These are phyloP conservation scores for Colletotrichum endophyticum DNA, from an alignment of 2,329 filamentous ascomycete genomes.

Conservation along the genomic window DNA sequence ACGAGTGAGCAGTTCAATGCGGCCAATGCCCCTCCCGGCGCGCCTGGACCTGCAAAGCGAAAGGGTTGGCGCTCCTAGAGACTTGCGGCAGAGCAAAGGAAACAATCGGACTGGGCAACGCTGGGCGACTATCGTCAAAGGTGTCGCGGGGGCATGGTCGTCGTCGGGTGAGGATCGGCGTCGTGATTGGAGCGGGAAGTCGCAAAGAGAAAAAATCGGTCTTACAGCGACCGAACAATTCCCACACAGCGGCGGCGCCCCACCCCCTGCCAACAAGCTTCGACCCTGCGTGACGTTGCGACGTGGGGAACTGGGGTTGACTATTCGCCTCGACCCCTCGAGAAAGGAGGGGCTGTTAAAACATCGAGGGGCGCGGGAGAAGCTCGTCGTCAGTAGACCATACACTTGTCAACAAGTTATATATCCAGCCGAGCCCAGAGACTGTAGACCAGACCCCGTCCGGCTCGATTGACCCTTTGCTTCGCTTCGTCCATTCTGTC, in stretches of 20 bases:
- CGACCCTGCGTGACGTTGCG: conserved; percentile 24
- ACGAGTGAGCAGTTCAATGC: not conserved
- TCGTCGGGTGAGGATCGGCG: conserved; percentile 14
- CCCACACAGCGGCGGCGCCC: conserved; percentile 13
- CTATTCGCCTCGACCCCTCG: conserved; percentile 9
- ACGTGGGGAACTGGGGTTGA: conserved; percentile 20
- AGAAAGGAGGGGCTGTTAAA: conserved; percentile 12
- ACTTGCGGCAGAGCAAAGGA: not conserved
- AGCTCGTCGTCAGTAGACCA: not conserved
- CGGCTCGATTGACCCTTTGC: not conserved
- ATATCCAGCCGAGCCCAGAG: conserved; percentile 1
- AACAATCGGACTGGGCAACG: not conserved
- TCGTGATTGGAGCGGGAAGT: conserved; percentile 20
- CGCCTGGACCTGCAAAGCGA: conserved; percentile 10
- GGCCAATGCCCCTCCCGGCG: conserved; percentile 1
- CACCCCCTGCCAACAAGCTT: conserved; percentile 22
- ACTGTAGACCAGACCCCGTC: not conserved
- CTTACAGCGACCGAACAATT: conserved; percentile 24
- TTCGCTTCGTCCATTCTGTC: not conserved
- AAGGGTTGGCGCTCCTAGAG: not conserved
- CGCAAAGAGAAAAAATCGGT: conserved; percentile 20
- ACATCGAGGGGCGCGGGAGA: not conserved
- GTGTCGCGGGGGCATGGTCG: not conserved
- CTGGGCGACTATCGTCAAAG: not conserved
- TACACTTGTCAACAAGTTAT: not conserved